A percentile compares a stretch with the other conserved stretches of the same genome.
These are phyloP conservation scores for Penicillium sp. DNA, from an alignment of 2,329 filamentous ascomycete species.

Conservation along the genomic window DNA sequence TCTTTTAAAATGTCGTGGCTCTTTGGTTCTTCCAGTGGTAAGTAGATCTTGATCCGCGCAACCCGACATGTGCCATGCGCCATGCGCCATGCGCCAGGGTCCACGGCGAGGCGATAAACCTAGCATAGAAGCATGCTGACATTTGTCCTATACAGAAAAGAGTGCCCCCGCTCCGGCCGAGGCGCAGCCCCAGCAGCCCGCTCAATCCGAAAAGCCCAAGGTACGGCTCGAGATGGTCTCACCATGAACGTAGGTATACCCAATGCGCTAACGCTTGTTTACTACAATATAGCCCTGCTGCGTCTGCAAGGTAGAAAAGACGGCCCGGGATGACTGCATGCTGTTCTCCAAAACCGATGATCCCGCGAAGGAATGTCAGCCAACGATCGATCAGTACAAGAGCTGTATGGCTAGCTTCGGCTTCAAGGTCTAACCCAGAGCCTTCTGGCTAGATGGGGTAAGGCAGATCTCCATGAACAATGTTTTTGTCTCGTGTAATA, in stretches of 20 bases:
- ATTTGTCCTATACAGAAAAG: constrained; percentile 18
- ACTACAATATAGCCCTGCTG: constrained; percentile 73
- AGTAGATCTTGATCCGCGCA: constrained; percentile 2
- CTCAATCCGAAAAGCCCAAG: constrained; percentile 40
- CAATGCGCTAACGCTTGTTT: not conserved
- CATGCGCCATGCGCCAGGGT: constrained; percentile 14
- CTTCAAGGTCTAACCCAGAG: constrained; percentile 60
- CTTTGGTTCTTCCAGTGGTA: constrained; percentile 38
- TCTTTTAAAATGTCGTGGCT: constrained; percentile 35
- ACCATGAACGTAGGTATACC: not conserved
- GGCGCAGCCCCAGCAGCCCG: constrained; percentile 16
- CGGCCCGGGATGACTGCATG: constrained; percentile 95
- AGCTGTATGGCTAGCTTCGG: constrained; percentile 91
- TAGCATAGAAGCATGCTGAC: constrained; percentile 11
- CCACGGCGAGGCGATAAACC: not conserved
- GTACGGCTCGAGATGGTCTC: constrained; percentile 20
- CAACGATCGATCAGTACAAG: constrained; percentile 80
- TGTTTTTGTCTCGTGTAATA: constrained; percentile 10
- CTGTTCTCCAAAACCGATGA: constrained; percentile 86
- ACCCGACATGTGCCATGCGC: no score
- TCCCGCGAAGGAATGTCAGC: constrained; percentile 75
- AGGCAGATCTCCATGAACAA: not conserved
- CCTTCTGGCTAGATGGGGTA: not conserved
- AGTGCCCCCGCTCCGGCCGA: constrained; percentile 19
- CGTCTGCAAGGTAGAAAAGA: constrained; percentile 95